Evolutionary conservation across 176 grass and related monocot genomes (phyloP), one percentile per base, ranked within the genome.

Genomic region (Aegilops speltoides): DNA sequence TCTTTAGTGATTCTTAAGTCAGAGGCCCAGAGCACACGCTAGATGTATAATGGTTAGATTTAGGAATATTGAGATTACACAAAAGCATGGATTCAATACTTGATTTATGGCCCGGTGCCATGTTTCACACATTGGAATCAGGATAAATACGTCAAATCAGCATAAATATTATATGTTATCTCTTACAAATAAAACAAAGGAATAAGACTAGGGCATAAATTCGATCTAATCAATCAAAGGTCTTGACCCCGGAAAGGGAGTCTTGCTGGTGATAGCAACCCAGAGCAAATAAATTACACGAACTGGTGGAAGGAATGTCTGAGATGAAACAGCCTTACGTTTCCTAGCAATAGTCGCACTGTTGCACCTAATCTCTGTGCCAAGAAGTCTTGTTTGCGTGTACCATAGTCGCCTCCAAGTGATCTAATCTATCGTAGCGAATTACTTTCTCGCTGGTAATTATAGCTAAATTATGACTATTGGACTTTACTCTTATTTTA

Each of bases 301-400:
- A 38, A 20, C 28, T 22, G 40, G 73, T 52, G 50, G 73, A 62
- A 73, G 71, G 50, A 85, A 88, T 85, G 82, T 78, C 64, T 78
- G 78, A 85, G 78, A 85, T 82, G 90, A 82, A 59, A 66, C 72
- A 41, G 85, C 72, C 72, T 36, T 78, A 88, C 82, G 20, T 59
- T 59, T 45, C 48, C 7, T 64, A 19, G 32, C 14, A 3, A 31
- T 66, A 77, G 70, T 65, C 78, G 23, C 20, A 57, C 82, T 88
- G 77, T 37, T 45, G 64, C 90, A 78, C 86, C 86, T 91, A 91
- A 88, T 88, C 88, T 79, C 2, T 76, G 86, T 59, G 22, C 82
- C 78, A 32, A 57, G 45, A 91, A 91, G 89, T 88, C 89, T 38
- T 56, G 68, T 33, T 52, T 64, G 71, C 64, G 81, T 19, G 63